Conservation (phyloP, 257 asterid species). For the Solanum pimpinellifolium region DNA sequence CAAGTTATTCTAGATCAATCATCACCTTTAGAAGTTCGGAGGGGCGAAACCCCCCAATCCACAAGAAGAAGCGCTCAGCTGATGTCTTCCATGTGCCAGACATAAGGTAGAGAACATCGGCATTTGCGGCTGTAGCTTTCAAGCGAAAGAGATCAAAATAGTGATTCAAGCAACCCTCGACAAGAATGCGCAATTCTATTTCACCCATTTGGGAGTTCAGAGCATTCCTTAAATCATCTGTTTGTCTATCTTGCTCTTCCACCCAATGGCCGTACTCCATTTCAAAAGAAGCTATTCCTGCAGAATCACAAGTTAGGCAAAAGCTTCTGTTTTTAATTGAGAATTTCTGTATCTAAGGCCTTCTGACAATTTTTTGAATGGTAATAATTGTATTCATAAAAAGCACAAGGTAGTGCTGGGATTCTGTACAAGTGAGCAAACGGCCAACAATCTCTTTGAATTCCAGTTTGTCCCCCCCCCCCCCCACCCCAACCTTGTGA, state of each 20-base stretch:
- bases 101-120: conserved; percentile 71
- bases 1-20: not conserved
- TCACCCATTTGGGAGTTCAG: conserved; percentile 48
- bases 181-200: conserved; percentile 34
- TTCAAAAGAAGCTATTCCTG: conserved; percentile 62
- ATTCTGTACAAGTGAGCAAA: not conserved
- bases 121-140: conserved; percentile 75
- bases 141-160: conserved; percentile 59
- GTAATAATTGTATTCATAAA: not conserved
- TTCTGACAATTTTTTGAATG: not conserved
- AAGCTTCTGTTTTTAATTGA: not conserved
- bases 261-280: conserved; percentile 80
- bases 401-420: not conserved
- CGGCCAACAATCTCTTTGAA: not conserved
- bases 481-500: not conserved
- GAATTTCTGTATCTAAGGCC: not conserved
- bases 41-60: conserved; percentile 95
- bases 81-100: conserved; percentile 85
- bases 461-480: not conserved
- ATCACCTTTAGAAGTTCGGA: conserved; percentile 77
- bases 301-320: not conserved
- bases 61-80: conserved; percentile 78
- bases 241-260: conserved; percentile 56
- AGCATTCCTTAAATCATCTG: conserved; percentile 45
- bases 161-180: conserved; percentile 53